Conservation (phyloP, 129 eudicot species). For the Pseudognaphalium luteoalbum region DNA sequence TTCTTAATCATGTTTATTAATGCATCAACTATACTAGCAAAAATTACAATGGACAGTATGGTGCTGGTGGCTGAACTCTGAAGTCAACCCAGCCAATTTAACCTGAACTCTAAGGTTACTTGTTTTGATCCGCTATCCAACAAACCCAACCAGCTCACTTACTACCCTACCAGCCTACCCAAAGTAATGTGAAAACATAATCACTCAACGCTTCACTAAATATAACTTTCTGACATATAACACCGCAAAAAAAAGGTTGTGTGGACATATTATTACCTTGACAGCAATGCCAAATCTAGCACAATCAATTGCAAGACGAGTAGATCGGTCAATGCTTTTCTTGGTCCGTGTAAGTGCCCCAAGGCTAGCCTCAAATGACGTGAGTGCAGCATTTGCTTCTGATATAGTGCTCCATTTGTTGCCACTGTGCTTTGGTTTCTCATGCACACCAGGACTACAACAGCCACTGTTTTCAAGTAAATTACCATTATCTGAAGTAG, state of each 20-base stretch:
- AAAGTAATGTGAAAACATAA: not conserved
- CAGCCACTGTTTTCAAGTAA: conserved; percentile 46
- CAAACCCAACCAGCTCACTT: not conserved
- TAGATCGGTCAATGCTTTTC: conserved; percentile 87
- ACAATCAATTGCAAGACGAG: conserved; percentile 93
- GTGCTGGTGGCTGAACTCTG: not conserved
- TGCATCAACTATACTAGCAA: not conserved
- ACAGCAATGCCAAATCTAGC: conserved; percentile 82
- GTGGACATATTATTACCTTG: conserved; percentile 47
- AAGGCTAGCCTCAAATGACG: conserved; percentile 67
- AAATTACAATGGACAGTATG: not conserved
- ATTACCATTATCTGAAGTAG: conserved; percentile 45
- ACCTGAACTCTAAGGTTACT: not conserved
- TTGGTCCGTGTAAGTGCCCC: conserved; percentile 78
- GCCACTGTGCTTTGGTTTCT: conserved; percentile 38
- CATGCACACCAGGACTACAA: conserved; percentile 49
- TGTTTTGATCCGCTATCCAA: not conserved
- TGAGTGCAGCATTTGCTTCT: conserved; percentile 60
- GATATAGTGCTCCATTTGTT: conserved; percentile 53
- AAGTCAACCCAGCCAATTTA: not conserved
- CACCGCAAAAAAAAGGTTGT: not conserved
- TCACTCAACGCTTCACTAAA: not conserved
- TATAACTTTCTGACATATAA: not conserved
- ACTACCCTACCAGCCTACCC: no score
- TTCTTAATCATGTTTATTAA: not conserved